phyloP scores from a whole-genome alignment of 2,329 filamentous ascomycete genomes.

The Microdochium trichocladiopsis region DNA sequence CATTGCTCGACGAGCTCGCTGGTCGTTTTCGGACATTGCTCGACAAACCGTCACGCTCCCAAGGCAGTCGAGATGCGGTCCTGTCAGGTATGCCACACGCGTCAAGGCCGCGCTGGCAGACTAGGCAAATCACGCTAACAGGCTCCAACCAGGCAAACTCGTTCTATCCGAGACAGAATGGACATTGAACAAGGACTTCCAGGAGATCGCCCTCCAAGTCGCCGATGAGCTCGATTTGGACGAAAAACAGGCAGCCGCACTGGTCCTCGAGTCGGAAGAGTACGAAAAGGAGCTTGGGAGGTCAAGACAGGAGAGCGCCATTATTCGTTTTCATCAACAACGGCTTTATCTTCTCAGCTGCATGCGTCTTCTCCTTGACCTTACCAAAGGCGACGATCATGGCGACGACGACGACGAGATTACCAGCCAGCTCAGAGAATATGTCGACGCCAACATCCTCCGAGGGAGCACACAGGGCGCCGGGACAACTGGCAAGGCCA shows the following conservation, averaged over 20 bases:
- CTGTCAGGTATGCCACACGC: constrained; percentile 48
- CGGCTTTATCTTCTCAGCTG: constrained; percentile 79
- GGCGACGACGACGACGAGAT: constrained; percentile 42
- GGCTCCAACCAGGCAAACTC: constrained; percentile 57
- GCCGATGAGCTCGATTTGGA: constrained; percentile 87
- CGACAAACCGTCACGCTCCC: constrained; percentile 67
- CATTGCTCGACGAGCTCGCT: constrained; percentile 54
- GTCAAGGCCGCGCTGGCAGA: too few relatives aligned
- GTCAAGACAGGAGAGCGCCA: constrained; percentile 66
- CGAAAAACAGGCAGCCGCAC: constrained; percentile 73
- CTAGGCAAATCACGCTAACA: constrained; percentile 8
- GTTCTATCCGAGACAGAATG: constrained; percentile 67
- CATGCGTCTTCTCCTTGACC: constrained; percentile 69
- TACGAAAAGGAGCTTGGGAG: constrained; percentile 64
- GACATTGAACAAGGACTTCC: constrained; percentile 78
- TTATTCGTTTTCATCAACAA: constrained; percentile 84
- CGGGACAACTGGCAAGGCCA: constrained; percentile 36
- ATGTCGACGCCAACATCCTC: constrained; percentile 50
- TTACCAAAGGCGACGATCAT: constrained; percentile 54
- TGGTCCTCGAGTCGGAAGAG: constrained; percentile 67
- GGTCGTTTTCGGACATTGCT: constrained; percentile 65
- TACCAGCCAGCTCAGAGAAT: constrained; percentile 46
- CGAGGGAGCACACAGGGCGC: constrained; percentile 36
- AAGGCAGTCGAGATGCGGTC: constrained; percentile 66
- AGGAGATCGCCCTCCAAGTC: constrained; percentile 72